A percentile compares a stretch with the other conserved stretches of the same genome.
phyloP scores from a whole-genome alignment of 2,329 filamentous ascomycete species.

The Erysiphe pisi region DNA sequence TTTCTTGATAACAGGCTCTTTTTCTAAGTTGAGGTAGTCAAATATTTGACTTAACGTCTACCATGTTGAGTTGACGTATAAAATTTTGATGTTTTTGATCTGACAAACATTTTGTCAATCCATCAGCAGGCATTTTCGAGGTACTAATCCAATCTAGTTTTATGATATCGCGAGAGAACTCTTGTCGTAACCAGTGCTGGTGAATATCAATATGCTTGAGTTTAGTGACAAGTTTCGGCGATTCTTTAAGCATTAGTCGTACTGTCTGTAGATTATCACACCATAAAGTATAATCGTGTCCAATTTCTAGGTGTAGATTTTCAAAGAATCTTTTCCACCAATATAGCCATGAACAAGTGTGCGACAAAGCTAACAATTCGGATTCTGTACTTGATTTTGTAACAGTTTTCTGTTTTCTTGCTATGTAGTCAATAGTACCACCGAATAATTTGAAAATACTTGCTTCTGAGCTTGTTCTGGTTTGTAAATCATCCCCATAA shows the following conservation, averaged over 20 bases:
- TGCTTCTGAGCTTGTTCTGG: not conserved
- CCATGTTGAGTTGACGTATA: too few species aligned
- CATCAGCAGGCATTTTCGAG: too few species aligned
- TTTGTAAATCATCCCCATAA: not conserved
- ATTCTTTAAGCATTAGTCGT: not conserved
- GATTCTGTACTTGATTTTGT: conserved; percentile 4
- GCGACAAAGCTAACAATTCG: not conserved
- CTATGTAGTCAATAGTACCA: not conserved
- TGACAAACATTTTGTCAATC: too few species aligned
- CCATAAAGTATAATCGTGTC: not conserved
- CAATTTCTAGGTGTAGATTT: not conserved
- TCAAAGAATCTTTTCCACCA: not conserved
- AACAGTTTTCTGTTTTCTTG: conserved; percentile 11
- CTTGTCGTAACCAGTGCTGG: too few species aligned
- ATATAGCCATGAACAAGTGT: not conserved
- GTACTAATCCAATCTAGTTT: too few species aligned
- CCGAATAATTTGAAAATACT: not conserved
- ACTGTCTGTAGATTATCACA: not conserved
- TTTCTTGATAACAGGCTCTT: too few species aligned
- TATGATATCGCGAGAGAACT: too few species aligned
- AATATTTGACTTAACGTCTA: too few species aligned
- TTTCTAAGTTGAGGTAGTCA: too few species aligned
- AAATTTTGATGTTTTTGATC: too few species aligned
- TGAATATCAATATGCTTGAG: too few species aligned
- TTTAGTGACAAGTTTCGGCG: not conserved